Percentiles rank a stretch among this genome's conserved stretches.
These are phyloP conservation scores for Echinosophora koreensis DNA, from an alignment of 306 rosid genomes.

Conservation along the genomic window DNA sequence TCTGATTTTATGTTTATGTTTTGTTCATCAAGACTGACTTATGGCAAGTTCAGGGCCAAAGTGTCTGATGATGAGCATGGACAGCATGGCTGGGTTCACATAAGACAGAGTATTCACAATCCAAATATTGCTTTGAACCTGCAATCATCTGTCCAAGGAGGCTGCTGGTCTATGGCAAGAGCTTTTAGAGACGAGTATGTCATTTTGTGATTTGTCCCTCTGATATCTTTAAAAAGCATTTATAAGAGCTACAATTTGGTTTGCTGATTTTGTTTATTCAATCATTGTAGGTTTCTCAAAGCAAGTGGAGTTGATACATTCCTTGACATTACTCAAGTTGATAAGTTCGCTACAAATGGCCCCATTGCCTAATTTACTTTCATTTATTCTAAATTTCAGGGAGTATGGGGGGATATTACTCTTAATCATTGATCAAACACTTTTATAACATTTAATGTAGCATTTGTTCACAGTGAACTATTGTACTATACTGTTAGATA, in stretches of 20 bases:
- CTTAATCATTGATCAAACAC: not conserved
- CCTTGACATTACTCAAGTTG: constrained; percentile 68
- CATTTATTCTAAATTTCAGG: not conserved
- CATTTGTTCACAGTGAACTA: not conserved
- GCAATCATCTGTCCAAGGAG: constrained; percentile 75
- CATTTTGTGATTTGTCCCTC: constrained; percentile 13
- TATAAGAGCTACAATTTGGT: not conserved
- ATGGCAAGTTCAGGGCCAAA: constrained; percentile 64
- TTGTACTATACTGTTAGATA: constrained; percentile 24
- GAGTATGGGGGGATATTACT: no score
- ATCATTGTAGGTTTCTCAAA: constrained; percentile 65
- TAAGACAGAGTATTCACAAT: constrained; percentile 91
- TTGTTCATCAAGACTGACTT: constrained; percentile 4
- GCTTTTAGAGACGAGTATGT: constrained; percentile 75
- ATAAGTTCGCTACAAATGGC: constrained; percentile 57
- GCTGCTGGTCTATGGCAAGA: constrained; percentile 74
- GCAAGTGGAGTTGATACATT: constrained; percentile 62
- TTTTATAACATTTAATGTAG: constrained; percentile 7
- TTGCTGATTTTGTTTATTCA: constrained; percentile 19
- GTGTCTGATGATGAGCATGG: constrained; percentile 68
- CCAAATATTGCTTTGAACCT: constrained; percentile 85
- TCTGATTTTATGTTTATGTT: not conserved
- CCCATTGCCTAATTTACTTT: constrained; percentile 32
- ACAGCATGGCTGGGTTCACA: constrained; percentile 81
- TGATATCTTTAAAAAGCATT: constrained; percentile 9